Evolutionary conservation across 108 stramenopile genomes (phyloP).

Genomic region (Parietichytrium sp.): DNA sequence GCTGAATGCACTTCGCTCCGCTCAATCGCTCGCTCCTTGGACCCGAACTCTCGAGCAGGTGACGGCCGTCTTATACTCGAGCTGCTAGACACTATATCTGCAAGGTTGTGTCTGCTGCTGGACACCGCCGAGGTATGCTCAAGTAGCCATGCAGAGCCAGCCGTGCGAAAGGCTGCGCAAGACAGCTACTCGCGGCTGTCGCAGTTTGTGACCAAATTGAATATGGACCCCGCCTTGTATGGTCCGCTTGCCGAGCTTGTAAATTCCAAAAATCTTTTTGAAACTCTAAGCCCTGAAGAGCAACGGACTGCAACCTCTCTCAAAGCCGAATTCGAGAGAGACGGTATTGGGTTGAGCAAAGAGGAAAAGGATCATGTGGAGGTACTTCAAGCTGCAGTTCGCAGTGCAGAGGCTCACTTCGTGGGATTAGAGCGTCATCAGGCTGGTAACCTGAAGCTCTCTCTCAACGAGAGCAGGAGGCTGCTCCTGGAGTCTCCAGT

Average conservation of each 20-base stretch:
- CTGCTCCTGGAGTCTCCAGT: background rate
- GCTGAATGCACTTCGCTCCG: slow-evolving; percentile 18
- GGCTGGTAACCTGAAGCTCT: slow-evolving; percentile 40
- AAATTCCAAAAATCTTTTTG: background rate
- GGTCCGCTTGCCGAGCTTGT: slow-evolving; percentile 44
- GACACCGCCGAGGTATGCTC: slow-evolving; percentile 90
- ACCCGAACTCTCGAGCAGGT: background rate
- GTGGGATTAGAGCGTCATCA: slow-evolving; percentile 43
- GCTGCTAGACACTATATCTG: slow-evolving; percentile 77
- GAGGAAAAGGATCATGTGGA: slow-evolving; percentile 70
- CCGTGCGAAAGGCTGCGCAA: slow-evolving; percentile 73
- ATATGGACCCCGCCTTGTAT: slow-evolving; percentile 76
- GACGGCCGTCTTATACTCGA: background rate
- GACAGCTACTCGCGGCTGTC: slow-evolving; percentile 71
- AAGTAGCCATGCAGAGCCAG: slow-evolving; percentile 70
- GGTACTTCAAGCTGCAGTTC: slow-evolving; percentile 65
- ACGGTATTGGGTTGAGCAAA: slow-evolving; percentile 81
- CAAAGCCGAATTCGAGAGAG: slow-evolving; percentile 81
- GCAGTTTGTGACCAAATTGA: slow-evolving; percentile 80
- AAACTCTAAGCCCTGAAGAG: slow-evolving; percentile 41
- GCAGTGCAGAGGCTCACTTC: slow-evolving; percentile 72
- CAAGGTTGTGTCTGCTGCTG: slow-evolving; percentile 84
- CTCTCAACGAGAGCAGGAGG: slow-evolving; percentile 56
- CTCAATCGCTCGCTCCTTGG: background rate
- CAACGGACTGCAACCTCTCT: slow-evolving; percentile 43